These are phyloP conservation scores for Neonectria sp. DNA, from an alignment of 2,329 filamentous ascomycete species.

Conservation along the genomic window DNA sequence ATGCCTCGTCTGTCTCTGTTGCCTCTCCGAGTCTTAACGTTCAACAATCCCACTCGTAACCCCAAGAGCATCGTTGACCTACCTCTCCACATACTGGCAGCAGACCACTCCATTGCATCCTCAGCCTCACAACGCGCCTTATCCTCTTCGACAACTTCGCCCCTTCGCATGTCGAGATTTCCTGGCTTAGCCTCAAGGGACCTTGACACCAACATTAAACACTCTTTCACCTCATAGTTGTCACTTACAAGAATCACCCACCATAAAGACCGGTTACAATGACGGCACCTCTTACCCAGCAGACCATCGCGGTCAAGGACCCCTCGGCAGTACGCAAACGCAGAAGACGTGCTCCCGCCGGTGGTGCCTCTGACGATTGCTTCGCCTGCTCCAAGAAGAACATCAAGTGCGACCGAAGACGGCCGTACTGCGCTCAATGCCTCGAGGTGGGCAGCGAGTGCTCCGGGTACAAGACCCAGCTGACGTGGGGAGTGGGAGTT, in stretches of 20 bases:
- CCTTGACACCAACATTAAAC: slow-evolving; percentile 27
- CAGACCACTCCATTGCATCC: slow-evolving; percentile 13
- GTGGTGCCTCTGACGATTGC: slow-evolving; percentile 94
- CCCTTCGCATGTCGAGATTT: slow-evolving; percentile 31
- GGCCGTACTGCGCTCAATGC: slow-evolving; percentile 96
- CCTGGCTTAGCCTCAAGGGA: slow-evolving; percentile 23
- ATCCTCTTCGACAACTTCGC: slow-evolving; percentile 17
- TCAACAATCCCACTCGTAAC: slow-evolving; percentile 21
- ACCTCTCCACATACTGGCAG: slow-evolving; percentile 21
- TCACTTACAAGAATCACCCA: slow-evolving; percentile 23
- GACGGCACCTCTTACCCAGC: slow-evolving; percentile 65
- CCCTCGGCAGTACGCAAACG: slow-evolving; percentile 74
- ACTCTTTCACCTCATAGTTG: slow-evolving; percentile 15
- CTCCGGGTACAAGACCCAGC: slow-evolving; percentile 94
- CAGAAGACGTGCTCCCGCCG: slow-evolving; percentile 88
- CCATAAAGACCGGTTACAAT: slow-evolving; percentile 51
- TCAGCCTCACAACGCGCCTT: slow-evolving; percentile 24
- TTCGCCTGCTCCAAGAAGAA: slow-evolving; percentile 91
- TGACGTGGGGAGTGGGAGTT: slow-evolving; percentile 97
- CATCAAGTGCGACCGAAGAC: slow-evolving; percentile 88
- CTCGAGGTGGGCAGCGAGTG: slow-evolving; percentile 93
- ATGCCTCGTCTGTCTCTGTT: slow-evolving; percentile 25
- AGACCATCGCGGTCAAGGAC: slow-evolving; percentile 64
- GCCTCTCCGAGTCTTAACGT: slow-evolving; percentile 35
- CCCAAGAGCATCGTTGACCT: slow-evolving; percentile 27